Evolutionary conservation across 192 early-diverging fungal species (phyloP), one percentile per base, ranked within the genome.

Genomic region (Kappamyces sp.): DNA sequence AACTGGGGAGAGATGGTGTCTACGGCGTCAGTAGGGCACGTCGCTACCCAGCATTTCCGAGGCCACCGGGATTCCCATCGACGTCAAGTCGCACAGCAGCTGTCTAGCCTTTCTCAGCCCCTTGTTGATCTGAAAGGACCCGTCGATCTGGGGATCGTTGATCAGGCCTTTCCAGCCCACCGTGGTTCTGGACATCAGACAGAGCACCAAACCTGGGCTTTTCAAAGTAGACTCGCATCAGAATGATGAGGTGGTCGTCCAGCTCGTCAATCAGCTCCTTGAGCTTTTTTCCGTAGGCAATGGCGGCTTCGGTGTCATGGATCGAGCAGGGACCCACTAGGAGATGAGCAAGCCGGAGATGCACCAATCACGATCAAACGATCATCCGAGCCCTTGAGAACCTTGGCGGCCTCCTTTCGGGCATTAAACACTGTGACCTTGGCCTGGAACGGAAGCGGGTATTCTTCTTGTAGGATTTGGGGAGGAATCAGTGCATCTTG

Each of bases 201-300:
- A 23, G 23, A 23, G 23, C 23, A 23, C 23, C 23, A 23, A 92
- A 94, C 53, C 94, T 77, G 35, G 94, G 94, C 74, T 97, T 97
- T 66, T 97, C 94, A 87, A 97, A 95, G 83, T 97, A 97, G 53
- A 86, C 83, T 35, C 94, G 86, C 94, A 97, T 97, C 48, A 97
- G 70, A 62, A 97, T 88, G 35, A 89, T 60, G 44, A 97, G 65
- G 13, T 90, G 47, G 42, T 69, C 63, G 32, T 67, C 23, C 40
- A 67, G 23, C 34, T 66, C 48, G 9, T 74, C 68, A 5, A 53
- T 62, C 10, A 66, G 40, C 33, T 3, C 62, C 61, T 66, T 76
- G 47, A 82, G 48, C 47, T 48, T 49, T 39, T 37, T 53, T 23
- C 51, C 76, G 80, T 97, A 97, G 57, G 89, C 92, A 15, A 89